A percentile compares a stretch with the other conserved stretches of the same genome.
These are phyloP conservation scores for Eucalyptus microcorys DNA, from an alignment of 345 rosid genomes.

Conservation along the genomic window DNA sequence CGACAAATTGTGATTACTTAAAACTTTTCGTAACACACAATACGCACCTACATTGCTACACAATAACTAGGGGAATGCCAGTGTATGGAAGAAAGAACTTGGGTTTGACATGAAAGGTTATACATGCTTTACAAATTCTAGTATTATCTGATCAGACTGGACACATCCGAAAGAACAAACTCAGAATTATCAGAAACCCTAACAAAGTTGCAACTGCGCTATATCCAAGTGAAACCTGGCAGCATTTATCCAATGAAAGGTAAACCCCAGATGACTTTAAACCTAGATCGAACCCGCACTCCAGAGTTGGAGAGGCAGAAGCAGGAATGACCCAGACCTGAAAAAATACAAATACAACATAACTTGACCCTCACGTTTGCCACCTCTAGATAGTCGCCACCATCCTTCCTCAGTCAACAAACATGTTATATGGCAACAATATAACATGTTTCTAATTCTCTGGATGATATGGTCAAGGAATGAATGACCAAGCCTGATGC, in stretches of 20 bases:
- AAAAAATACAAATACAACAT: neutral
- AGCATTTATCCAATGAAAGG: neutral
- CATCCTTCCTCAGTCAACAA: neutral
- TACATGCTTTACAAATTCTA: neutral
- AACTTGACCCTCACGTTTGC: neutral
- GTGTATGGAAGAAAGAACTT: neutral
- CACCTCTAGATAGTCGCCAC: neutral
- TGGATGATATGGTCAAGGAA: constrained; percentile 3
- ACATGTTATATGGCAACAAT: neutral
- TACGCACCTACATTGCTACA: neutral
- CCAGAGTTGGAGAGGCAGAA: neutral
- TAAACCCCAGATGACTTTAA: neutral
- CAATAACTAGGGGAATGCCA: neutral
- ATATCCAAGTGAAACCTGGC: neutral
- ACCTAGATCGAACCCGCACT: neutral
- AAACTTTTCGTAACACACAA: neutral
- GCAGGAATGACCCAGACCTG: constrained; percentile 10
- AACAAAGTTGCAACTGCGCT: neutral
- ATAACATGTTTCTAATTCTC: neutral
- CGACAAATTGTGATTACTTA: neutral
- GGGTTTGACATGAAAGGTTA: neutral
- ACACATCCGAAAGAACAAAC: neutral
- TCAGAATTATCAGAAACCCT: neutral
- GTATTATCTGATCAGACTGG: neutral
- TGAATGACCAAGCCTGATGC: constrained; percentile 51